A percentile compares a stretch with the other conserved stretches of the same genome.
Conservation (phyloP, 2,329 filamentous ascomycete species). For the Fusarium euwallaceae region DNA sequence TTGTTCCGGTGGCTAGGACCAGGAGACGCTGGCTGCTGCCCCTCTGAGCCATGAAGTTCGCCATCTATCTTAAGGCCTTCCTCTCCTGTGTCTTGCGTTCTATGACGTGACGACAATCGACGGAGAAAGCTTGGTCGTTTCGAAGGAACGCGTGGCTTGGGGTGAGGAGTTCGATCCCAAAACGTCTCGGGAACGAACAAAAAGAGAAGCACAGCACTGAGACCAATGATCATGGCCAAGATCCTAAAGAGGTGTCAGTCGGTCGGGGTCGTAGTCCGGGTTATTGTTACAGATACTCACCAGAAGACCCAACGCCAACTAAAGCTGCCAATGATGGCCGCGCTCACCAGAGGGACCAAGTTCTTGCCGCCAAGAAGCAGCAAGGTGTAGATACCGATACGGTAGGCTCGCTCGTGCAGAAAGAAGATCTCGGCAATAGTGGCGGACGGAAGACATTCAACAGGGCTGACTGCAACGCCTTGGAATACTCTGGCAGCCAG, state of each 20-base stretch:
- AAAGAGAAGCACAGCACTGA: conserved; percentile 80
- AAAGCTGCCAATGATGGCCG: conserved; percentile 81
- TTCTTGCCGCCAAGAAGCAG: conserved; percentile 93
- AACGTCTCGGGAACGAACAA: conserved; percentile 96
- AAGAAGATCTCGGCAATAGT: conserved; percentile 98
- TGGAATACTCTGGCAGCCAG: conserved; percentile 87
- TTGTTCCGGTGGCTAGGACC: conserved; percentile 37
- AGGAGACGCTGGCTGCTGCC: conserved; percentile 6
- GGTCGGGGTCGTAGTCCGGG: too few relatives aligned
- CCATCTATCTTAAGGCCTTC: conserved; percentile 11
- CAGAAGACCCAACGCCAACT: conserved; percentile 95
- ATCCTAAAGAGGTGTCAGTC: conserved; percentile 62
- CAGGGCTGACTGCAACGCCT: conserved; percentile 87
- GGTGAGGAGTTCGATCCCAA: conserved; percentile 84
- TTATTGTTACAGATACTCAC: conserved; percentile 57
- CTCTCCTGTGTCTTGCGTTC: conserved; percentile 22
- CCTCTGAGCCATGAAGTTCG: conserved; percentile 50
- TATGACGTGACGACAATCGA: conserved; percentile 60
- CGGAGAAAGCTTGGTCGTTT: conserved; percentile 62
- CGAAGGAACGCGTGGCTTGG: conserved; percentile 47
- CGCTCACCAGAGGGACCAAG: conserved; percentile 86
- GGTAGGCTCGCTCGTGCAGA: conserved; percentile 91
- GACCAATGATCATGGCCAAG: conserved; percentile 82
- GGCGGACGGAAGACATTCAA: conserved; percentile 92
- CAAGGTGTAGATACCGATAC: conserved; percentile 92